Evolutionary conservation across 2,329 filamentous ascomycete species (phyloP).

Genomic region (Zalaria obscura): DNA sequence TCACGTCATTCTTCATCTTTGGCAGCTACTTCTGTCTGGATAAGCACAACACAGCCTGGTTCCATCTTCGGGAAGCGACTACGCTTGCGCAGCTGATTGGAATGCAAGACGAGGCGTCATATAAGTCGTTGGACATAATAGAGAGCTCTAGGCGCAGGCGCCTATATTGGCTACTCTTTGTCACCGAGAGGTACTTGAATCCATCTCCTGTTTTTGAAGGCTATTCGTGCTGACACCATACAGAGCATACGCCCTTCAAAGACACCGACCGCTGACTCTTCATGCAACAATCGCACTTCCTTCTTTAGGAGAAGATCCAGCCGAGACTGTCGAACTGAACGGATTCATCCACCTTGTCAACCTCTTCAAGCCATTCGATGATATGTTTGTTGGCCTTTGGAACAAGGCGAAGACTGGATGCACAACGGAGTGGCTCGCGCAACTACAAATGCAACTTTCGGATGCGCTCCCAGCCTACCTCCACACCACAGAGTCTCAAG

Average conservation of each 20-base stretch:
- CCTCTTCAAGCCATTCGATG: slow-evolving; percentile 48
- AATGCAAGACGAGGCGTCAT: slow-evolving; percentile 44
- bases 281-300: slow-evolving; percentile 44
- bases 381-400: slow-evolving; percentile 50
- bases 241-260: slow-evolving; percentile 49
- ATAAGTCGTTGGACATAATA: slow-evolving; percentile 32
- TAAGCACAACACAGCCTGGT: slow-evolving; percentile 47
- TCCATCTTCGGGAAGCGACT: slow-evolving; percentile 46
- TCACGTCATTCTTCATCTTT: slow-evolving; percentile 48
- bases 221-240: not conserved
- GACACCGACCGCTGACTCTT: slow-evolving; percentile 48
- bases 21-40: slow-evolving; percentile 48
- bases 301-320: slow-evolving; percentile 33
- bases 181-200: slow-evolving; percentile 39
- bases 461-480: slow-evolving; percentile 42
- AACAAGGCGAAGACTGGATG: slow-evolving; percentile 40
- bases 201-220: not conserved
- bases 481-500: slow-evolving; percentile 49
- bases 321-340: slow-evolving; percentile 39
- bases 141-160: slow-evolving; percentile 41
- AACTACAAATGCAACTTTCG: slow-evolving; percentile 35
- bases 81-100: slow-evolving; percentile 44
- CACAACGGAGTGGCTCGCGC: slow-evolving; percentile 30
- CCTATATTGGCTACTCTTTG: slow-evolving; percentile 49
- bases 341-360: slow-evolving; percentile 48